Conservation (phyloP, 768 basidiomycete genomes). For the Fistulinella prunicolor region DNA sequence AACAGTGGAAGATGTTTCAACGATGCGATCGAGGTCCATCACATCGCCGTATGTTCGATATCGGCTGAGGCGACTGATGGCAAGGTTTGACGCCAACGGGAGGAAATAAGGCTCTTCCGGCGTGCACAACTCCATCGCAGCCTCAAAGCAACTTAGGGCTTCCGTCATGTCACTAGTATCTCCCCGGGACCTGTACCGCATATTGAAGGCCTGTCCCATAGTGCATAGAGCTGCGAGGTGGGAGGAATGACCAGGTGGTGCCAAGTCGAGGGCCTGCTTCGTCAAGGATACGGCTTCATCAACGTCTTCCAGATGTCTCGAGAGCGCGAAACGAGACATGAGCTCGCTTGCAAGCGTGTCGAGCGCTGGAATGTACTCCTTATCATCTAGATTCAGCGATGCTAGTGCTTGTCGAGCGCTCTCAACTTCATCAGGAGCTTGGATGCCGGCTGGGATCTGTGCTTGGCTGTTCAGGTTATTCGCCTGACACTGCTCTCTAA, state of each 20-base stretch:
- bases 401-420: constrained; percentile 10
- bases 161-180: constrained; percentile 20
- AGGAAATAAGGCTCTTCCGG: constrained; percentile 14
- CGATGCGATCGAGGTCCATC: constrained; percentile 17
- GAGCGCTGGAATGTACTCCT: constrained; percentile 9
- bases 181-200: constrained; percentile 22
- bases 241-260: constrained; percentile 18
- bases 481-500: not conserved
- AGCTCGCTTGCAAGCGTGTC: constrained; percentile 9
- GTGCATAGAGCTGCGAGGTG: constrained; percentile 14
- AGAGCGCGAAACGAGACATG: constrained; percentile 21
- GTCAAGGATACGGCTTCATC: constrained; percentile 20
- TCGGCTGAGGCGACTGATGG: constrained; percentile 17
- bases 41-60: constrained; percentile 18
- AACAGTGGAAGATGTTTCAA: constrained; percentile 11
- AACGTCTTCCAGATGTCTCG: constrained; percentile 23
- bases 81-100: constrained; percentile 16
- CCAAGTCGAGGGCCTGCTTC: constrained; percentile 19
- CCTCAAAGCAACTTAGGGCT: constrained; percentile 17
- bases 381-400: constrained; percentile 5
- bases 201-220: constrained; percentile 15
- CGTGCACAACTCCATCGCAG: constrained; percentile 10
- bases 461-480: not conserved
- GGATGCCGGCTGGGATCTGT: not conserved
- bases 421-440: constrained; percentile 10